phyloP scores from a whole-genome alignment of 2,329 filamentous ascomycete species.

The Gaeumannomyces tritici region DNA sequence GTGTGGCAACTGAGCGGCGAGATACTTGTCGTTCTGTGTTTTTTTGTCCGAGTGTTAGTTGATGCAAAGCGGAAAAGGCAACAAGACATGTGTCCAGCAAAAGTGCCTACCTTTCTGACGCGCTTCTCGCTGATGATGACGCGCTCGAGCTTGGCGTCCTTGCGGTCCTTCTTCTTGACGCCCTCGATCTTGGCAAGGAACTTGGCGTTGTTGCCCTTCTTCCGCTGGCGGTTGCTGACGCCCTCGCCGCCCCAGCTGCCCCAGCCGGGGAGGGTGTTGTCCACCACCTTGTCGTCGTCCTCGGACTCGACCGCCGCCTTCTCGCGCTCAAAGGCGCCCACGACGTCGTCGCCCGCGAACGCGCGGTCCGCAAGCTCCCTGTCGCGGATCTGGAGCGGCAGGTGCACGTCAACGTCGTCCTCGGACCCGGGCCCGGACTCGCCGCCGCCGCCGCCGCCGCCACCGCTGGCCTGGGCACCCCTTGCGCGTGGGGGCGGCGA shows the following conservation, averaged over 20 bases:
- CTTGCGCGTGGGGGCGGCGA: too few relatives aligned
- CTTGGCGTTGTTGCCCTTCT: slow-evolving; percentile 26
- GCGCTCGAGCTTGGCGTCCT: slow-evolving; percentile 70
- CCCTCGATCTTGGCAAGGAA: slow-evolving; percentile 61
- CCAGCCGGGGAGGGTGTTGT: slow-evolving; percentile 88
- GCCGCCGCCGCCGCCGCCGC: slow-evolving; percentile 21
- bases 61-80: background rate
- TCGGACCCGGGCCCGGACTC: slow-evolving; percentile 37
- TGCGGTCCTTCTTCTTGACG: slow-evolving; percentile 64
- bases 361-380: slow-evolving; percentile 67
- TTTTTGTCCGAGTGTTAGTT: background rate
- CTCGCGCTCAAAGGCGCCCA: slow-evolving; percentile 69
- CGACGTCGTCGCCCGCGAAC: slow-evolving; percentile 82
- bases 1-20: slow-evolving; percentile 76
- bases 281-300: slow-evolving; percentile 74
- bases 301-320: slow-evolving; percentile 63
- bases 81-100: background rate
- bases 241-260: slow-evolving; percentile 85
- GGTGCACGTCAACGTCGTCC: slow-evolving; percentile 30
- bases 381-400: slow-evolving; percentile 49
- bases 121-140: slow-evolving; percentile 92
- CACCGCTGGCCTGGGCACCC: slow-evolving; percentile 1
- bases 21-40: slow-evolving; percentile 68
- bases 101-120: slow-evolving; percentile 64
- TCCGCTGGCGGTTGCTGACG: slow-evolving; percentile 55